A percentile compares a stretch with the other conserved stretches of the same genome.
These are phyloP conservation scores for Ochromonadaceae sp. DNA, from an alignment of 352 stramenopile genomes.

Conservation along the genomic window DNA sequence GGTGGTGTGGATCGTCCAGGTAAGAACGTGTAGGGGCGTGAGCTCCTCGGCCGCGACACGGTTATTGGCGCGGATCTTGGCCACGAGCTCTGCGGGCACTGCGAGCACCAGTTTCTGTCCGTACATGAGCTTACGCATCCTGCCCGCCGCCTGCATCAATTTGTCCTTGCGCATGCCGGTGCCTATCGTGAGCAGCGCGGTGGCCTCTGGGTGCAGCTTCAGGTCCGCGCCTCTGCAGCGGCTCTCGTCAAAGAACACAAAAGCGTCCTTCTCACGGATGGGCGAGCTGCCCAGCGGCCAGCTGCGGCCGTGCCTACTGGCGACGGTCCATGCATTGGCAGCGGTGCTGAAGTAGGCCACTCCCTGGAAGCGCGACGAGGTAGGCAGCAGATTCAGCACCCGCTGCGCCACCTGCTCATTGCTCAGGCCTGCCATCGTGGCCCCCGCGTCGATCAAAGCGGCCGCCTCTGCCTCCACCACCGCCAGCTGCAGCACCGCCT, in stretches of 20 bases:
- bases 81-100: slow-evolving; percentile 44
- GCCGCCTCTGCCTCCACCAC: neutral
- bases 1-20: slow-evolving; percentile 31
- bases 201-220: slow-evolving; percentile 48
- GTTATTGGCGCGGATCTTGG: too few species aligned
- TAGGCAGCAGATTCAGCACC: too few species aligned
- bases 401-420: too few species aligned
- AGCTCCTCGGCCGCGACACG: too few species aligned
- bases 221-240: slow-evolving; percentile 64
- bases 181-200: slow-evolving; percentile 58
- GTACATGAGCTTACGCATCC: slow-evolving; percentile 53
- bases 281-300: slow-evolving; percentile 44
- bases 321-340: slow-evolving; percentile 47
- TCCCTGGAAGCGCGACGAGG: too few species aligned
- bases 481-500: neutral
- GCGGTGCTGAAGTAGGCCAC: slow-evolving; percentile 62
- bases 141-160: slow-evolving; percentile 70
- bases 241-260: slow-evolving; percentile 74
- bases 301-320: slow-evolving; percentile 40
- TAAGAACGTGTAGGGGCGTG: too few species aligned
- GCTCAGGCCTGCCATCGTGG: neutral
- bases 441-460: neutral
- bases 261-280: slow-evolving; percentile 55
- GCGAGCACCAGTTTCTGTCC: slow-evolving; percentile 55
- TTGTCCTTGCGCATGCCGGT: slow-evolving; percentile 72